Percentiles rank a stretch among this genome's conserved stretches.
Conservation (phyloP, 2,329 filamentous ascomycete genomes). For the Epichloe sp. region DNA sequence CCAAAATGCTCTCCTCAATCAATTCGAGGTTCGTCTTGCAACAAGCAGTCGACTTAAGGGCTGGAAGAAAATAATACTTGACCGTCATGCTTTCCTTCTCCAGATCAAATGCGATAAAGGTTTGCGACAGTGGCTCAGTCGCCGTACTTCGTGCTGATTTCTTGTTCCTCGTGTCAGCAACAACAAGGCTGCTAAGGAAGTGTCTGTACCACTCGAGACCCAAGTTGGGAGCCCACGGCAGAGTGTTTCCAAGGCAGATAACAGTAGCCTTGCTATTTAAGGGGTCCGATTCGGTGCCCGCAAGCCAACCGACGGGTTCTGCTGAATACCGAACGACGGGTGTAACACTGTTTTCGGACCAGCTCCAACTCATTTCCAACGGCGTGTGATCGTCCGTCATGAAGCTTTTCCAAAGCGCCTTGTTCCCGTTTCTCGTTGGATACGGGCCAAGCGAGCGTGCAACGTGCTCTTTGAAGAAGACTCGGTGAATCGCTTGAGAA, state of each 20-base stretch:
- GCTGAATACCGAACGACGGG: slow-evolving; percentile 20
- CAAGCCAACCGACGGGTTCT: slow-evolving; percentile 18
- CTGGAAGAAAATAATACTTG: neutral
- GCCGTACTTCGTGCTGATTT: neutral
- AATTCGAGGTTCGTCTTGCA: neutral
- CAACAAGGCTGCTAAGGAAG: neutral
- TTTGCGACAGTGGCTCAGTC: neutral
- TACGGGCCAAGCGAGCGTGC: neutral
- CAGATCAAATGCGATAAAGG: neutral
- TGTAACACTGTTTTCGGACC: slow-evolving; percentile 7
- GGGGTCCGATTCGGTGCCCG: slow-evolving; percentile 14
- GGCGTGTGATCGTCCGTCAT: slow-evolving; percentile 27
- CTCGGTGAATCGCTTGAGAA: neutral
- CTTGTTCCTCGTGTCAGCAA: neutral
- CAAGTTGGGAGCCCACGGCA: neutral
- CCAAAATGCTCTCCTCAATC: neutral
- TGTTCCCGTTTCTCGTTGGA: neutral
- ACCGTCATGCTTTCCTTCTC: neutral
- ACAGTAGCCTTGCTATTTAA: neutral
- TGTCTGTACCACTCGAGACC: neutral
- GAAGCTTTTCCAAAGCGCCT: slow-evolving; percentile 21
- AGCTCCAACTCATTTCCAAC: slow-evolving; percentile 26
- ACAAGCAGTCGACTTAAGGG: neutral
- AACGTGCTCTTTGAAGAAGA: neutral
- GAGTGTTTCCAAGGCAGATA: neutral